Conservation (phyloP, 139 green algal genomes). For the Mesostigma viride region DNA sequence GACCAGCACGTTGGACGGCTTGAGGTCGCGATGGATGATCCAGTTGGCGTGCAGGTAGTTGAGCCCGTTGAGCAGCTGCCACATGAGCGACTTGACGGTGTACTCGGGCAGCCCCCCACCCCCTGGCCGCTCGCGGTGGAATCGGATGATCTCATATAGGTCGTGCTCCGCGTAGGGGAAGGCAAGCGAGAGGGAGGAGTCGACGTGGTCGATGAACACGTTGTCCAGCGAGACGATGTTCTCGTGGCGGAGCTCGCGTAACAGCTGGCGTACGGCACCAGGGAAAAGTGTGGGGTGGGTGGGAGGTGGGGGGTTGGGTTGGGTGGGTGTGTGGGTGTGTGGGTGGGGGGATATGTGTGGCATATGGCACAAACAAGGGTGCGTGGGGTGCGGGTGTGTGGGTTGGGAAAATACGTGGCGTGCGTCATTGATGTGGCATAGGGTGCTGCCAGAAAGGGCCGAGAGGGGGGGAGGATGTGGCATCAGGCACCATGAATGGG, state of each 20-base stretch:
- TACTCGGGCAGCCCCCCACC: constrained; percentile 9
- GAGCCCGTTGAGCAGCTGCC: constrained; percentile 41
- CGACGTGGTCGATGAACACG: constrained; percentile 33
- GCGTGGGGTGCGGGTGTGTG: no score
- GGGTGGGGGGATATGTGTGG: no score
- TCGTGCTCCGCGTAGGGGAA: constrained; percentile 42
- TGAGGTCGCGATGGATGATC: constrained; percentile 44
- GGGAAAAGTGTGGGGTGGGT: no score
- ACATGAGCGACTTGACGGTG: constrained; percentile 43
- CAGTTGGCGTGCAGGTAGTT: constrained; percentile 43
- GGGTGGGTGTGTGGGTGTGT: no score
- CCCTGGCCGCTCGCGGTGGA: constrained; percentile 24
- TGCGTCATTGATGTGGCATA: no score
- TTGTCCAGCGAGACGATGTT: constrained; percentile 36
- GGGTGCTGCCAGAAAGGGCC: no score
- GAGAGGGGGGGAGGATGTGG: no score
- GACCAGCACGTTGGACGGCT: constrained; percentile 44
- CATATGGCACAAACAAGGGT: no score
- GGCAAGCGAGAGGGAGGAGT: constrained; percentile 31
- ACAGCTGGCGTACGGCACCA: constrained; percentile 11
- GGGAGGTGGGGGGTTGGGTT: no score
- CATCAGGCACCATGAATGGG: no score
- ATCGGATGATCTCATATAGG: constrained; percentile 31
- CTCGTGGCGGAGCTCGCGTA: constrained; percentile 34
- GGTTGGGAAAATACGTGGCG: no score